Conservation (phyloP, 176 grass and related monocot genomes). For the Phoenix roebelenii region DNA sequence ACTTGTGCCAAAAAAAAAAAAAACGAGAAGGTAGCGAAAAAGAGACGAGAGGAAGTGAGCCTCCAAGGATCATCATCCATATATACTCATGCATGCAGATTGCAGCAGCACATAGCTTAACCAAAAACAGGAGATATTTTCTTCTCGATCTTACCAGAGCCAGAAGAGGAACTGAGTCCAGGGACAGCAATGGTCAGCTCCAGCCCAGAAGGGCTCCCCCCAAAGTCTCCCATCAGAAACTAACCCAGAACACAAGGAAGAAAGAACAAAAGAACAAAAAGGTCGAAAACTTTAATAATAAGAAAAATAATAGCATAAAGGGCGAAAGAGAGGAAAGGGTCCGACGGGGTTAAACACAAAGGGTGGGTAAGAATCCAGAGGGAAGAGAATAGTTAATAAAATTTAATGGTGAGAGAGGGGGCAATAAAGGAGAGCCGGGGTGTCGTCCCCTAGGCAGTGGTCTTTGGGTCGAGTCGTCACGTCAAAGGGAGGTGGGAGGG, state of each 20-base stretch:
- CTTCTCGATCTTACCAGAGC: conserved; percentile 46
- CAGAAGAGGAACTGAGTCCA: conserved; percentile 65
- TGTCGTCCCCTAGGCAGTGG: neutral
- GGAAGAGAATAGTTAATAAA: no score
- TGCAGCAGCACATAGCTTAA: no score
- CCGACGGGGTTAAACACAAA: neutral
- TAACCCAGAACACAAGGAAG: neutral
- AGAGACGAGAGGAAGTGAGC: no score
- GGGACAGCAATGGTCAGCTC: conserved; percentile 97
- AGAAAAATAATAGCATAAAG: neutral
- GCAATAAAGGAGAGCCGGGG: neutral
- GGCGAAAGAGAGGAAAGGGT: neutral
- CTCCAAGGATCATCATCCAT: no score
- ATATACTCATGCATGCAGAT: no score
- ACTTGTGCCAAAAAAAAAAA: neutral
- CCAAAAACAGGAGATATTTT: no score
- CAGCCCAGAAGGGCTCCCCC: conserved; percentile 52
- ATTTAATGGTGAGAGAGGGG: no score
- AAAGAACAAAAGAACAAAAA: neutral
- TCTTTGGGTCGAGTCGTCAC: conserved; percentile 19
- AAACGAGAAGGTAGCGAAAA: neutral
- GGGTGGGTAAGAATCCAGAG: neutral
- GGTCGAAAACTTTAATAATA: neutral
- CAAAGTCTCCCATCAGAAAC: conserved; percentile 34
- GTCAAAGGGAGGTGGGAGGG: neutral